Percentiles rank a stretch among this genome's conserved stretches.
phyloP scores from a whole-genome alignment of 768 basidiomycete genomes.

The Mycena albidolilacea region DNA sequence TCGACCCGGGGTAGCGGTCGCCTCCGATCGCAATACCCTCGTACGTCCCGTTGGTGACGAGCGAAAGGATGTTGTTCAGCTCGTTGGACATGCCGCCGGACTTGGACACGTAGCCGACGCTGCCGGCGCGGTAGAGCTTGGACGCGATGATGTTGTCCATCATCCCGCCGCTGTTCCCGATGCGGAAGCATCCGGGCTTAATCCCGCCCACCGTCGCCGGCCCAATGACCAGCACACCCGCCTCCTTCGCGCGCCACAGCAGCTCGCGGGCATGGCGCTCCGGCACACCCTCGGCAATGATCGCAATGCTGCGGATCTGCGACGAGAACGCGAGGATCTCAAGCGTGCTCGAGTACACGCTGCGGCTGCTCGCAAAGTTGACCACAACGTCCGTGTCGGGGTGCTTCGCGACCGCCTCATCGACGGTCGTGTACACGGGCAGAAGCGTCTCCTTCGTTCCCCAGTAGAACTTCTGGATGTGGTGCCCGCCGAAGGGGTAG shows the following conservation, averaged over 20 bases:
- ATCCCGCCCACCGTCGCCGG: conserved; percentile 99
- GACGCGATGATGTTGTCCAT: conserved; percentile 99
- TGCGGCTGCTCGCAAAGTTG: conserved; percentile 96
- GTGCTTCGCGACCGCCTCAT: conserved; percentile 95
- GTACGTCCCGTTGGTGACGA: conserved; percentile 97
- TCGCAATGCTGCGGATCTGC: conserved; percentile 77
- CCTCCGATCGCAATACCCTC: conserved; percentile 99
- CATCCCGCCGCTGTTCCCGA: conserved; percentile 99
- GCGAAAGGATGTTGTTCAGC: conserved; percentile 98
- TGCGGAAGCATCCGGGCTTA: conserved; percentile 99
- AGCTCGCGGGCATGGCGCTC: conserved; percentile 98
- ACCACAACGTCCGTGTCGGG: conserved; percentile 97
- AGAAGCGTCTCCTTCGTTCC: conserved; percentile 99
- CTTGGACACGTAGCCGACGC: conserved; percentile 99
- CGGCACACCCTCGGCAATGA: conserved; percentile 99
- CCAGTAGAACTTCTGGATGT: conserved; percentile 99
- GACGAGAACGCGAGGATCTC: conserved; percentile 80
- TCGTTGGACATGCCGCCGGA: conserved; percentile 99
- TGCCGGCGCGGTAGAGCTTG: conserved; percentile 97
- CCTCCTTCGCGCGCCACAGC: conserved; percentile 87
- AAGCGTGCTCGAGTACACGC: conserved; percentile 94
- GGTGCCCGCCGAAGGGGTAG: conserved; percentile 99
- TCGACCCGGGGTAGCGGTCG: conserved; percentile 98
- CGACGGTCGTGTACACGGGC: conserved; percentile 94
- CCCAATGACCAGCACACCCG: conserved; percentile 91